Percentiles rank a stretch among this genome's conserved stretches.
Conservation (phyloP, 129 eudicot genomes). For the Centrapalus pauciflorus region DNA sequence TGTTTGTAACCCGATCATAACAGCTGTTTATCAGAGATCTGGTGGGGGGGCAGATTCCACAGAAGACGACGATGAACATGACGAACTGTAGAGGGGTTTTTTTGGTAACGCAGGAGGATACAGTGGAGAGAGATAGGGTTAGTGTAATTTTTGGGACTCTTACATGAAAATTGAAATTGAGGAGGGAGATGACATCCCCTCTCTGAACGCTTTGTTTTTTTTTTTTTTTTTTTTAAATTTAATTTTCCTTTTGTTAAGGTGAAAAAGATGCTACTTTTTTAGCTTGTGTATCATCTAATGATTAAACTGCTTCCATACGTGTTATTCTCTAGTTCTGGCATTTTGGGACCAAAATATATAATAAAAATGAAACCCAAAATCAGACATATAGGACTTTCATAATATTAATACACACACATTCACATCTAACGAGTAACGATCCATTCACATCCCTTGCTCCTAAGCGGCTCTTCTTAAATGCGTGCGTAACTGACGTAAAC, state of each 20-base stretch:
- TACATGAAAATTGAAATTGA: not conserved
- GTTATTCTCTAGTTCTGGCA: too few relatives aligned
- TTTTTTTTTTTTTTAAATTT: not conserved
- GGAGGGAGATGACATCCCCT: too few relatives aligned
- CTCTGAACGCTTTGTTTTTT: too few relatives aligned
- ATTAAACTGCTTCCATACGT: not conserved
- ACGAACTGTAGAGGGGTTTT: constrained; percentile 45
- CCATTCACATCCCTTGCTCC: too few relatives aligned
- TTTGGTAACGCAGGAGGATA: not conserved
- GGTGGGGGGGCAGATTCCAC: constrained; percentile 47
- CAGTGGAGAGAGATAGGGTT: constrained; percentile 1
- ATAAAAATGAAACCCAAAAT: too few relatives aligned
- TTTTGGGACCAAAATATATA: too few relatives aligned
- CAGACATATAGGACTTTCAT: too few relatives aligned
- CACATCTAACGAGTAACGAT: too few relatives aligned
- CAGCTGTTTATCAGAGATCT: constrained; percentile 68
- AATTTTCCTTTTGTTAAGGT: not conserved
- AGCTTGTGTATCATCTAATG: not conserved
- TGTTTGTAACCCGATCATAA: constrained; percentile 71
- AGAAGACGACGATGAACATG: constrained; percentile 61
- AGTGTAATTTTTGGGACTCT: constrained; percentile 3
- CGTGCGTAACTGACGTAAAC: too few relatives aligned
- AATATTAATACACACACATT: too few relatives aligned
- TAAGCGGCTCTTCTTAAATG: too few relatives aligned
- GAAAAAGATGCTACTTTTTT: not conserved